A percentile compares a stretch with the other conserved stretches of the same genome.
Conservation (phyloP, 345 rosid genomes). For the Kandelia obovata region DNA sequence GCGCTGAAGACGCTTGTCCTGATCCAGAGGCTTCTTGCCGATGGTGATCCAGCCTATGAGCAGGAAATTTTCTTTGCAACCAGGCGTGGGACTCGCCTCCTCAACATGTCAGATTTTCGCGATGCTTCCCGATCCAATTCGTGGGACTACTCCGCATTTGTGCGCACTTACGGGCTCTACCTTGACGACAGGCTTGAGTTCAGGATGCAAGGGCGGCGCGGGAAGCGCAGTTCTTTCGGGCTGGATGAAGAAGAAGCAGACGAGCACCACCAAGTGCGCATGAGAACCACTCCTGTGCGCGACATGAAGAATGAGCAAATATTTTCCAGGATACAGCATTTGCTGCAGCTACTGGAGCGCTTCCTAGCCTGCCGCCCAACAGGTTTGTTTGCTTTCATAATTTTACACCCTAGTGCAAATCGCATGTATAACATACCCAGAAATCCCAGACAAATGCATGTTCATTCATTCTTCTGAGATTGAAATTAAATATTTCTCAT, state of each 20-base stretch:
- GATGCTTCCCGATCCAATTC: conserved; percentile 53
- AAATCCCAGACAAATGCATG: no score
- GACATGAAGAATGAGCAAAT: conserved; percentile 61
- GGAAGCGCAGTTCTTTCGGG: conserved; percentile 45
- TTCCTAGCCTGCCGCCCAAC: conserved; percentile 85
- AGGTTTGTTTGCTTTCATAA: conserved; percentile 37
- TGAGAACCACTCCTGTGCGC: conserved; percentile 42
- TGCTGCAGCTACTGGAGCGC: conserved; percentile 78
- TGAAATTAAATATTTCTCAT: no score
- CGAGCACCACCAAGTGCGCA: conserved; percentile 12
- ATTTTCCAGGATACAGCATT: conserved; percentile 56
- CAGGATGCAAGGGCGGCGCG: conserved; percentile 58
- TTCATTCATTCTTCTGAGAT: no score
- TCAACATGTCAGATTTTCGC: conserved; percentile 77
- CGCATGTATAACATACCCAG: no score
- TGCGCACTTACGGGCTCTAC: conserved; percentile 66
- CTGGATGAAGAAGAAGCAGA: conserved; percentile 46
- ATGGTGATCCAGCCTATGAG: conserved; percentile 71
- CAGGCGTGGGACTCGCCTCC: conserved; percentile 69
- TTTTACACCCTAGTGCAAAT: no score
- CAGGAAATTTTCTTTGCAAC: conserved; percentile 95
- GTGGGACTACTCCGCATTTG: conserved; percentile 86
- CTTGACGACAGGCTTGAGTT: conserved; percentile 77
- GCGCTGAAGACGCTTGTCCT: conserved; percentile 73
- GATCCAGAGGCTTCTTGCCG: conserved; percentile 56